phyloP scores from a whole-genome alignment of 164 flowering plant genomes.

The Santalum album region DNA sequence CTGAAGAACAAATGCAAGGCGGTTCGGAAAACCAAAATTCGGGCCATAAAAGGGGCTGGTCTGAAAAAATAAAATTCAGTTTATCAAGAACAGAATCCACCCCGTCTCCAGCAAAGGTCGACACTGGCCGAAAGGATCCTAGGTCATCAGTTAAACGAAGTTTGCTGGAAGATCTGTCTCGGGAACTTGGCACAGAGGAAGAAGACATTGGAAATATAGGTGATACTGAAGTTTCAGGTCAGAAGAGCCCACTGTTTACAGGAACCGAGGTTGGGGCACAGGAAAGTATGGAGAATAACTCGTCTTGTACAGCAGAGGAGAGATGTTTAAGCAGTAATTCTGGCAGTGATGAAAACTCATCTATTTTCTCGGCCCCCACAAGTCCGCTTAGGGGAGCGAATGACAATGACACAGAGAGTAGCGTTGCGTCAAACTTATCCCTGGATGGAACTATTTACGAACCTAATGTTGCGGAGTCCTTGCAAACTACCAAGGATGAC shows the following conservation, averaged over 20 bases:
- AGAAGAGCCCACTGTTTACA: slow-evolving; percentile 13
- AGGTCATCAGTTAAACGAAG: slow-evolving; percentile 54
- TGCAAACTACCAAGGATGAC: slow-evolving; percentile 14
- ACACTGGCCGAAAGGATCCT: slow-evolving; percentile 18
- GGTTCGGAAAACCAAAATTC: slow-evolving; percentile 22
- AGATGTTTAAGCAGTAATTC: slow-evolving; percentile 24
- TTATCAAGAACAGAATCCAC: slow-evolving; percentile 65
- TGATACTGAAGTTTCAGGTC: slow-evolving; percentile 13
- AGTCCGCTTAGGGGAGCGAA: slow-evolving; percentile 38
- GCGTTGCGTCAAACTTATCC: slow-evolving; percentile 50
- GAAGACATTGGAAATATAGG: slow-evolving; percentile 28
- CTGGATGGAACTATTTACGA: slow-evolving; percentile 36
- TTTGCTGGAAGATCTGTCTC: slow-evolving; percentile 65
- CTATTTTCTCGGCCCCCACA: slow-evolving; percentile 46
- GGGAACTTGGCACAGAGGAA: slow-evolving; percentile 48
- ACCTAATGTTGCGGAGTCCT: slow-evolving; percentile 18
- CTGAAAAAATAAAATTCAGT: slow-evolving; percentile 39
- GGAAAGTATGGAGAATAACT: slow-evolving; percentile 15
- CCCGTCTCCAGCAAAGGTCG: slow-evolving; percentile 37
- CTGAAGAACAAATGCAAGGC: slow-evolving; percentile 44
- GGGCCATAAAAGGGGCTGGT: slow-evolving; percentile 35
- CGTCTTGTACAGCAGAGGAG: slow-evolving; percentile 18
- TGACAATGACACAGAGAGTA: slow-evolving; percentile 58
- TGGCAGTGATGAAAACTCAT: slow-evolving; percentile 54
- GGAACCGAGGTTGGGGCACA: slow-evolving; percentile 20